phyloP scores from a whole-genome alignment of 768 basidiomycete genomes.

The Leccinum disarticulatum region DNA sequence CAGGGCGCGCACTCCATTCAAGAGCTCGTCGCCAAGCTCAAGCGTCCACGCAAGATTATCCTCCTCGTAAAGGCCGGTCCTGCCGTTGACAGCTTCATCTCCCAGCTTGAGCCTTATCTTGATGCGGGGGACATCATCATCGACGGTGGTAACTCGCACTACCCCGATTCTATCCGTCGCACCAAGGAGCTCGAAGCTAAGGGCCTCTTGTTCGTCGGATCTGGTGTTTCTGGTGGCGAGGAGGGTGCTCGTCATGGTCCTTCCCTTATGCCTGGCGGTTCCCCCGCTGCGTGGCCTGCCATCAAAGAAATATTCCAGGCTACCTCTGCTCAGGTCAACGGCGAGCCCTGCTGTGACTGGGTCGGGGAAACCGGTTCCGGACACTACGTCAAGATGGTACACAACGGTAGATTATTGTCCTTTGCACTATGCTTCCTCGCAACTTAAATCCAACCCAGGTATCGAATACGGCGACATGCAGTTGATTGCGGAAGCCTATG shows the following conservation, averaged over 20 bases:
- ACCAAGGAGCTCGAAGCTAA: slow-evolving; percentile 90
- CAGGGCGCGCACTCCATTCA: slow-evolving; percentile 92
- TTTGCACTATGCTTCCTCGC: not conserved
- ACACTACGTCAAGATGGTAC: slow-evolving; percentile 99
- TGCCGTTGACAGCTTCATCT: slow-evolving; percentile 96
- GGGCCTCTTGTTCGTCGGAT: slow-evolving; percentile 95
- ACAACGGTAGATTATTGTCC: slow-evolving; percentile 64
- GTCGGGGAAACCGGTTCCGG: slow-evolving; percentile 94
- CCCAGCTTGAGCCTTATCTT: slow-evolving; percentile 83
- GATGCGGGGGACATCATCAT: slow-evolving; percentile 98
- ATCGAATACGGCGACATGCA: slow-evolving; percentile 99
- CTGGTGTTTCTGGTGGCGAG: slow-evolving; percentile 98
- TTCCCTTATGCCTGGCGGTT: slow-evolving; percentile 99
- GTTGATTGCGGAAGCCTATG: slow-evolving; percentile 97
- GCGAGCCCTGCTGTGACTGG: slow-evolving; percentile 99
- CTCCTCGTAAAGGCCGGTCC: slow-evolving; percentile 97
- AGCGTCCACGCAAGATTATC: slow-evolving; percentile 94
- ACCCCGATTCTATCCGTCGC: slow-evolving; percentile 96
- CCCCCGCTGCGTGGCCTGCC: slow-evolving; percentile 87
- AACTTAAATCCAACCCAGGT: slow-evolving; percentile 48
- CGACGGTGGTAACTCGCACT: slow-evolving; percentile 99
- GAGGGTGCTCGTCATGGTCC: slow-evolving; percentile 97
- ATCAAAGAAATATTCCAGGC: slow-evolving; percentile 99
- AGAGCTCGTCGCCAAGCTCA: slow-evolving; percentile 90
- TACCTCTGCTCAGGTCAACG: slow-evolving; percentile 90